Conservation (phyloP, 345 rosid species). For the Eucalyptus cladocalyx region DNA sequence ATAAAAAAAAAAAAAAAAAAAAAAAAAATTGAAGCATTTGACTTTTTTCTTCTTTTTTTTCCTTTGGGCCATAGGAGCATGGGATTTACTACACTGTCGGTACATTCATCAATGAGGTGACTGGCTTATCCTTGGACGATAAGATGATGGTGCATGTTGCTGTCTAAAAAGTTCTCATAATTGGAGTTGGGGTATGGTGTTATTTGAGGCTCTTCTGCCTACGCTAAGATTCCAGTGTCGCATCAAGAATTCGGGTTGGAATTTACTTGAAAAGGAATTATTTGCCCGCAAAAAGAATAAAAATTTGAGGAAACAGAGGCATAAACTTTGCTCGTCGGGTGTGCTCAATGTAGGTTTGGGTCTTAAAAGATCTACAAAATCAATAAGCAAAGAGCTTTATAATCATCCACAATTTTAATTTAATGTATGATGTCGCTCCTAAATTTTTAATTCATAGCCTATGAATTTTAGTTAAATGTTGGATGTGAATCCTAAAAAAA, state of each 20-base stretch:
- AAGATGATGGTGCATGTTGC: background rate
- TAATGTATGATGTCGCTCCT: too few species aligned
- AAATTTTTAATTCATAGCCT: too few species aligned
- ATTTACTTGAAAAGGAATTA: background rate
- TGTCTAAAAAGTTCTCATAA: background rate
- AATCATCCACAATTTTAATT: too few species aligned
- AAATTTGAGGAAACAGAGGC: background rate
- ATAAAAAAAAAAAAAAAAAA: background rate
- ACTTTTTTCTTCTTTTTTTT: background rate
- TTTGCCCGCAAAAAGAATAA: fast-evolving
- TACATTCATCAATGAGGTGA: background rate
- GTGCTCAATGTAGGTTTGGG: background rate
- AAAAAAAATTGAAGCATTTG: background rate
- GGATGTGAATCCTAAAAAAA: too few species aligned
- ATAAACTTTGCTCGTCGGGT: too few species aligned
- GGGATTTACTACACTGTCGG: background rate
- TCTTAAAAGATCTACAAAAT: background rate
- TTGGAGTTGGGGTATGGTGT: background rate
- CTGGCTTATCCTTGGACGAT: background rate
- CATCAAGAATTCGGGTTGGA: background rate
- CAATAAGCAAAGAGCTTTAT: background rate
- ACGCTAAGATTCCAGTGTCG: background rate
- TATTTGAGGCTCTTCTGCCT: background rate
- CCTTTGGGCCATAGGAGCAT: background rate
- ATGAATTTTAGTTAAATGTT: too few species aligned